Conservation (phyloP, 768 basidiomycete species). For the Leucocoprinus sp. region DNA sequence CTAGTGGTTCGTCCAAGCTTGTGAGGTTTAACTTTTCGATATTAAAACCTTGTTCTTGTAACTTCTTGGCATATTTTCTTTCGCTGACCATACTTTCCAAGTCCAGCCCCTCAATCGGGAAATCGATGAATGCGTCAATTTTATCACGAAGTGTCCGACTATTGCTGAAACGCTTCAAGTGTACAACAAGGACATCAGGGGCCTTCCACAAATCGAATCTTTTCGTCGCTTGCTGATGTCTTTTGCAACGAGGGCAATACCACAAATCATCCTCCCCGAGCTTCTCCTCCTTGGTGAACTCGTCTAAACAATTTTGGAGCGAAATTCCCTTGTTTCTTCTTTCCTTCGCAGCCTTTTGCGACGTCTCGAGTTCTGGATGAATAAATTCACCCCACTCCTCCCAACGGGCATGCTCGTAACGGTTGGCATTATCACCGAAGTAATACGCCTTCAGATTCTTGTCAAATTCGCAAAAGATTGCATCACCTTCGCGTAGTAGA, state of each 20-base stretch:
- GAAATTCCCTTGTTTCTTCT: constrained; percentile 59
- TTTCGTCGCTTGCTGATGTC: constrained; percentile 97
- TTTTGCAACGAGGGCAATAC: constrained; percentile 98
- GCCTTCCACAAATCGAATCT: constrained; percentile 96
- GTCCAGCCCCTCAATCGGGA: constrained; percentile 84
- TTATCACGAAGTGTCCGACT: constrained; percentile 79
- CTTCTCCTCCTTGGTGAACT: constrained; percentile 92
- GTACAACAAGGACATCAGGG: constrained; percentile 93
- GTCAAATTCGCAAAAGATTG: constrained; percentile 79
- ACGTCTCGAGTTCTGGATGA: constrained; percentile 67
- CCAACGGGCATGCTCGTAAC: constrained; percentile 54
- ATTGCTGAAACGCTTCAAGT: constrained; percentile 95
- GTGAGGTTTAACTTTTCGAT: constrained; percentile 48
- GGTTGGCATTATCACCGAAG: constrained; percentile 54
- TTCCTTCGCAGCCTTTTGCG: constrained; percentile 42
- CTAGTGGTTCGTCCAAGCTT: constrained; percentile 63
- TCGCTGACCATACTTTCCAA: constrained; percentile 75
- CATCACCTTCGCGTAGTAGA: constrained; percentile 71
- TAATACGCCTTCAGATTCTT: constrained; percentile 68
- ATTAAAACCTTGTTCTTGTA: constrained; percentile 49
- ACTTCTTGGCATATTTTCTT: constrained; percentile 56
- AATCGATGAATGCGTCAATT: constrained; percentile 91
- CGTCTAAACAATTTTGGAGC: constrained; percentile 85
- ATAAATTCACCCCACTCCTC: constrained; percentile 52
- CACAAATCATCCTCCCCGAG: constrained; percentile 94